Conservation (phyloP, 2,329 filamentous ascomycete genomes). For the Magnaporthales sp. region DNA sequence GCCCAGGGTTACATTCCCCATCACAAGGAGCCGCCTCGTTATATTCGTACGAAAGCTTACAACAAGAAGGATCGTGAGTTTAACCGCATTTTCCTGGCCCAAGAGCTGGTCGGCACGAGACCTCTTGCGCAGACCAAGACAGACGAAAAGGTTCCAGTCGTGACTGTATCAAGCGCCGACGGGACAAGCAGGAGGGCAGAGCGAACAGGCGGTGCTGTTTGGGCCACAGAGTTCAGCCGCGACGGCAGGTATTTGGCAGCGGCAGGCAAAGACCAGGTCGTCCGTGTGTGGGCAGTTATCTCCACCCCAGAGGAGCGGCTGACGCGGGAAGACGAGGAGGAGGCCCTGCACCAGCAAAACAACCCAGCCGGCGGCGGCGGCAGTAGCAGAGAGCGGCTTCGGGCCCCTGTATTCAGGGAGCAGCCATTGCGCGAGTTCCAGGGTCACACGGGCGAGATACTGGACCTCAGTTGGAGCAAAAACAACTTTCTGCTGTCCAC, state of each 20-base stretch:
- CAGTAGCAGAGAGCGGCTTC: conserved; percentile 55
- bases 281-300: conserved; percentile 85
- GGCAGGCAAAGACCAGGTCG: conserved; percentile 79
- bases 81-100: conserved; percentile 80
- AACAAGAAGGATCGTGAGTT: conserved; percentile 79
- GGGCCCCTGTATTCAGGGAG: conserved; percentile 80
- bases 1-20: conserved; percentile 71
- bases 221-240: conserved; percentile 87
- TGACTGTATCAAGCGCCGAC: conserved; percentile 18
- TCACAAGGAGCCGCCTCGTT: conserved; percentile 81
- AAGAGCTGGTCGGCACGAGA: conserved; percentile 68
- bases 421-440: conserved; percentile 72
- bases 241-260: conserved; percentile 87
- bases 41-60: conserved; percentile 76
- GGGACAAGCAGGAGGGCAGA: conserved; percentile 30
- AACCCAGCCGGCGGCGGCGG: not conserved
- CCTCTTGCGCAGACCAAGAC: conserved; percentile 18
- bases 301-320: conserved; percentile 71
- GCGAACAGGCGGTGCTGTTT: conserved; percentile 59
- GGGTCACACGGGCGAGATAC: conserved; percentile 76
- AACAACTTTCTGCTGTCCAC: conserved; percentile 95
- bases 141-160: conserved; percentile 12
- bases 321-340: conserved; percentile 63
- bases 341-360: conserved; percentile 12
- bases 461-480: conserved; percentile 97